Percentiles rank a stretch among this genome's conserved stretches.
Conservation (phyloP, 2,329 filamentous ascomycete genomes). For the Fusarium drepaniforme region DNA sequence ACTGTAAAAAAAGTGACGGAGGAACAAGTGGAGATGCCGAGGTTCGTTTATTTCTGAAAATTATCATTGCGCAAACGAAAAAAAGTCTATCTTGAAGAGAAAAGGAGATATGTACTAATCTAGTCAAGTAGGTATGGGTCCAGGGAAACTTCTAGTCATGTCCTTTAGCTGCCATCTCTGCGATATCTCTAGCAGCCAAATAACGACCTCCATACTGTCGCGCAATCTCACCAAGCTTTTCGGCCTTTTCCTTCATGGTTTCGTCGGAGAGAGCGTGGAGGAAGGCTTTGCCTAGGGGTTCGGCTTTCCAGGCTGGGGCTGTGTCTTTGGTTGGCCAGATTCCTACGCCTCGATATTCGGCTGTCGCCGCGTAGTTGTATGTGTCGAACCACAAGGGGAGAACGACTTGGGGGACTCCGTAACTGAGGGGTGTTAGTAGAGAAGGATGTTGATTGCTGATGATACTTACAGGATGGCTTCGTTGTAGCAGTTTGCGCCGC, state of each 20-base stretch:
- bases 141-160: not conserved
- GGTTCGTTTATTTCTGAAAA: not conserved
- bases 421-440: slow-evolving; percentile 37
- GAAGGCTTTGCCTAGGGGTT: slow-evolving; percentile 45
- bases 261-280: slow-evolving; percentile 16
- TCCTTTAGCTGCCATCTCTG: not conserved
- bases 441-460: not conserved
- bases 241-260: slow-evolving; percentile 2
- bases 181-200: not conserved
- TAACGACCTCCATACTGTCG: slow-evolving; percentile 3
- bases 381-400: slow-evolving; percentile 61
- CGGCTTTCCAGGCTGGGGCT: slow-evolving; percentile 47
- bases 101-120: not conserved
- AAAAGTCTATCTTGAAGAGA: not conserved
- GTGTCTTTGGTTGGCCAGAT: slow-evolving; percentile 52
- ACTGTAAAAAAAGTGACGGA: too few relatives aligned
- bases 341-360: slow-evolving; percentile 57
- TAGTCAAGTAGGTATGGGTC: too few relatives aligned
- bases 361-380: slow-evolving; percentile 58
- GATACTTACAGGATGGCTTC: slow-evolving; percentile 33
- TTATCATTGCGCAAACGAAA: not conserved
- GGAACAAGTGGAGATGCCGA: slow-evolving; percentile 23
- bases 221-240: slow-evolving; percentile 4
- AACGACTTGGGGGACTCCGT: slow-evolving; percentile 59
- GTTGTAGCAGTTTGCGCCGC: slow-evolving; percentile 35